Evolutionary conservation across 1,139 yeast species (phyloP).

Genomic region (Taphrina populina): DNA sequence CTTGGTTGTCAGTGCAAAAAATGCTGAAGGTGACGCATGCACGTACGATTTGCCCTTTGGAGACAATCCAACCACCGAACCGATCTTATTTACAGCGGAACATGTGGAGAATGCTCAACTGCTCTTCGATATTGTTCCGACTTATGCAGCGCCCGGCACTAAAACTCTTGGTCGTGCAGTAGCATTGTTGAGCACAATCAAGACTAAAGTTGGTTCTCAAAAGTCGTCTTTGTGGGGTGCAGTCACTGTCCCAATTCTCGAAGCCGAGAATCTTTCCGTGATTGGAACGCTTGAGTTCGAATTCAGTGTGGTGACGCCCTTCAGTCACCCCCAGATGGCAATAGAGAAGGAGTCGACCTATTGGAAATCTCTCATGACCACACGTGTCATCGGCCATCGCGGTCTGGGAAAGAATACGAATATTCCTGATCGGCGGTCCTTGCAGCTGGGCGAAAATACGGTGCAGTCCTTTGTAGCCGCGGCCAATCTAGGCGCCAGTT

Average conservation of each 20-base stretch:
- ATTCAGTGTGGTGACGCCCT: slow-evolving; percentile 68
- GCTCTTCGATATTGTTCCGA: slow-evolving; percentile 88
- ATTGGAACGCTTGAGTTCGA: slow-evolving; percentile 79
- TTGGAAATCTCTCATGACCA: slow-evolving; percentile 79
- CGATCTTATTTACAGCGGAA: slow-evolving; percentile 69
- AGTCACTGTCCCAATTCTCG: slow-evolving; percentile 76
- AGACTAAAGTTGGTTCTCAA: slow-evolving; percentile 68
- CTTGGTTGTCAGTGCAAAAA: slow-evolving; percentile 60
- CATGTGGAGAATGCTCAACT: slow-evolving; percentile 56
- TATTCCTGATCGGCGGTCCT: slow-evolving; percentile 56
- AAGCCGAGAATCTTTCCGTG: slow-evolving; percentile 66
- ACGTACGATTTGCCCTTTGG: slow-evolving; percentile 80
- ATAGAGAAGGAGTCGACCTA: slow-evolving; percentile 74
- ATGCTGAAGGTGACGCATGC: slow-evolving; percentile 60
- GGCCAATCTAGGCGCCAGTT: slow-evolving; percentile 82
- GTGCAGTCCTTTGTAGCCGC: slow-evolving; percentile 95
- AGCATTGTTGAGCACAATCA: slow-evolving; percentile 64
- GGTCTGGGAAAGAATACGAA: slow-evolving; percentile 83
- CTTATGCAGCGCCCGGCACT: slow-evolving; percentile 59
- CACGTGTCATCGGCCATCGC: slow-evolving; percentile 93
- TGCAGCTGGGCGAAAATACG: slow-evolving; percentile 94
- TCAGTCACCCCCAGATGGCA: slow-evolving; percentile 68
- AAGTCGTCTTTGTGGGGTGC: slow-evolving; percentile 67
- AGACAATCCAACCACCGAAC: slow-evolving; percentile 75
- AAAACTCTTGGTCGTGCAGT: slow-evolving; percentile 81